A percentile compares a stretch with the other conserved stretches of the same genome.
phyloP scores from a whole-genome alignment of 164 flowering plant species.

The Stephania japonica region DNA sequence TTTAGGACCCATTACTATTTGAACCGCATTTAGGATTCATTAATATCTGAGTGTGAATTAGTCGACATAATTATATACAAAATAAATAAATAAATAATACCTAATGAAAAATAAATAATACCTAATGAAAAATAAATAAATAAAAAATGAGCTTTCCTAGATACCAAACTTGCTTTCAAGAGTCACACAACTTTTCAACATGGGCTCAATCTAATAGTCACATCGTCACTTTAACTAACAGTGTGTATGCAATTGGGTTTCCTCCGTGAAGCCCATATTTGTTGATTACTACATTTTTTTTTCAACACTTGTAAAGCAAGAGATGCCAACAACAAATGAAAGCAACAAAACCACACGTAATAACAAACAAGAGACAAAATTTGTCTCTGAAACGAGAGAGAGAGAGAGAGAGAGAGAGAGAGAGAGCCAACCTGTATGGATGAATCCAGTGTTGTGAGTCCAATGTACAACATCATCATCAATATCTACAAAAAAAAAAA shows the following conservation, averaged over 20 bases:
- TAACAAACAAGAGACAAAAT: background rate
- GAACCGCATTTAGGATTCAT: too few species aligned
- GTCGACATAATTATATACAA: too few species aligned
- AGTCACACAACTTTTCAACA: background rate
- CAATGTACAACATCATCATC: conserved; percentile 6
- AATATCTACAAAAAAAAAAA: background rate
- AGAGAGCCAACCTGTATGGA: conserved; percentile 7
- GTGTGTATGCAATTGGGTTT: background rate
- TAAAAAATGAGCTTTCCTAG: too few species aligned
- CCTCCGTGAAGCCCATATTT: background rate
- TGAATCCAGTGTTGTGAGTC: background rate
- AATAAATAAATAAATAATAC: too few species aligned
- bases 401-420: background rate
- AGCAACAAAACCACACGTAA: background rate
- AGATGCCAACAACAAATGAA: background rate
- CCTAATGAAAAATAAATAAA: too few species aligned
- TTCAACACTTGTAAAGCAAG: background rate
- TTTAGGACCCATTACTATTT: too few species aligned
- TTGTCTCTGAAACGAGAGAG: background rate
- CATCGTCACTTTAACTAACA: background rate
- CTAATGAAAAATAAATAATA: too few species aligned
- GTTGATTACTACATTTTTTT: background rate
- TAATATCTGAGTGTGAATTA: too few species aligned
- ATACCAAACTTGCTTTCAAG: too few species aligned
- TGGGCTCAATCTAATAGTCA: background rate